Percentiles rank a stretch among this genome's conserved stretches.
Conservation (phyloP, 1,284 basidiomycete species). For the Pseudozyma sp. region DNA sequence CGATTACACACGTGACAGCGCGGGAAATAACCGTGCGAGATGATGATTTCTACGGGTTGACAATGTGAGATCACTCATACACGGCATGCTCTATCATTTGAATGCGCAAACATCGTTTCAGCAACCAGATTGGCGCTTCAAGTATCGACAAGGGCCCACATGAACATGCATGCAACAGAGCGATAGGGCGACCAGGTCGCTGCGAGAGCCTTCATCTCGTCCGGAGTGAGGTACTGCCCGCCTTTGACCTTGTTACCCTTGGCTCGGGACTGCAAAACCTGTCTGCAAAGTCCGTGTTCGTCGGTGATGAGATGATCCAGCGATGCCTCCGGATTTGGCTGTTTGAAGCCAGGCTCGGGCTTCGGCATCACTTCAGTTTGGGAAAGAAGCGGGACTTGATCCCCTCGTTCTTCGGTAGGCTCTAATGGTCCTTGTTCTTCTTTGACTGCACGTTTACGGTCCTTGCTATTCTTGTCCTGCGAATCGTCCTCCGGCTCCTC, state of each 20-base stretch:
- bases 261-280: slow-evolving; percentile 47
- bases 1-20: slow-evolving; percentile 25
- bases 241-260: slow-evolving; percentile 65
- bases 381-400: slow-evolving; percentile 23
- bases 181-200: slow-evolving; percentile 62
- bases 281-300: slow-evolving; percentile 35
- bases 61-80: slow-evolving; percentile 13
- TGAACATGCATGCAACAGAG: slow-evolving; percentile 60
- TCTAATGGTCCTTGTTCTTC: slow-evolving; percentile 15
- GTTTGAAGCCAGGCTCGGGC: slow-evolving; percentile 17
- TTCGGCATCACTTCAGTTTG: slow-evolving; percentile 45
- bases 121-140: background rate
- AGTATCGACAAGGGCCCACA: slow-evolving; percentile 61
- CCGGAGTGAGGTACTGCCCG: slow-evolving; percentile 59
- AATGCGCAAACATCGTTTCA: background rate
- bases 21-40: slow-evolving; percentile 16
- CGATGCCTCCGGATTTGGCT: background rate
- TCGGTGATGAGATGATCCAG: slow-evolving; percentile 33
- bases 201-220: slow-evolving; percentile 64
- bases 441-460: background rate
- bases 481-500: slow-evolving; percentile 18
- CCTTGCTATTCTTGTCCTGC: slow-evolving; percentile 1
- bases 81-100: background rate
- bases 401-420: slow-evolving; percentile 31
- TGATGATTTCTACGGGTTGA: too few species aligned